These are phyloP conservation scores for Quercus engelmannii DNA, from an alignment of 306 rosid species.

Conservation along the genomic window DNA sequence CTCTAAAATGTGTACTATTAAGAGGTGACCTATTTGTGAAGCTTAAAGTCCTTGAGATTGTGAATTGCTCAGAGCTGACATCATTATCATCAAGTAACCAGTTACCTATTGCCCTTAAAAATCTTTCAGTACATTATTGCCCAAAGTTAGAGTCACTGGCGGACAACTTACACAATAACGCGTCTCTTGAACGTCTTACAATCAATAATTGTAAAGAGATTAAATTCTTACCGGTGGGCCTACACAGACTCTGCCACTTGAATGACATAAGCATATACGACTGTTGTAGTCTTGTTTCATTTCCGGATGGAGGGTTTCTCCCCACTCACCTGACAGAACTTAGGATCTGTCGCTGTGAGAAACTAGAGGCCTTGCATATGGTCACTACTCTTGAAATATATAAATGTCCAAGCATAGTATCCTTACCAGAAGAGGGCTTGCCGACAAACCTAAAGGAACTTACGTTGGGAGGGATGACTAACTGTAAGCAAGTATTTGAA, in stretches of 20 bases:
- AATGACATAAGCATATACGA: not conserved
- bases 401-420: not conserved
- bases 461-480: not conserved
- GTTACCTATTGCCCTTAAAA: constrained; percentile 12
- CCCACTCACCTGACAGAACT: not conserved
- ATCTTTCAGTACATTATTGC: not conserved
- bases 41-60: too few relatives aligned
- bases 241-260: too few relatives aligned
- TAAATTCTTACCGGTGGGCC: constrained; percentile 9
- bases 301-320: constrained; percentile 12
- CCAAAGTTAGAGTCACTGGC: constrained; percentile 2
- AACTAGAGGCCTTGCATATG: not conserved
- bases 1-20: not conserved
- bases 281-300: constrained; percentile 8
- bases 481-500: constrained; percentile 4
- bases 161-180: not conserved
- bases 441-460: too few relatives aligned
- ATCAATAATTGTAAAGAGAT: constrained; percentile 4
- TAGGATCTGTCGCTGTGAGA: not conserved
- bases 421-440: too few relatives aligned
- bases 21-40: too few relatives aligned
- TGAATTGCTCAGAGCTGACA: too few relatives aligned
- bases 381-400: not conserved
- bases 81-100: constrained; percentile 1
- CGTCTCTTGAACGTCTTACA: not conserved